Conservation (phyloP, 2,329 filamentous ascomycete species). For the Penicillium sp. region DNA sequence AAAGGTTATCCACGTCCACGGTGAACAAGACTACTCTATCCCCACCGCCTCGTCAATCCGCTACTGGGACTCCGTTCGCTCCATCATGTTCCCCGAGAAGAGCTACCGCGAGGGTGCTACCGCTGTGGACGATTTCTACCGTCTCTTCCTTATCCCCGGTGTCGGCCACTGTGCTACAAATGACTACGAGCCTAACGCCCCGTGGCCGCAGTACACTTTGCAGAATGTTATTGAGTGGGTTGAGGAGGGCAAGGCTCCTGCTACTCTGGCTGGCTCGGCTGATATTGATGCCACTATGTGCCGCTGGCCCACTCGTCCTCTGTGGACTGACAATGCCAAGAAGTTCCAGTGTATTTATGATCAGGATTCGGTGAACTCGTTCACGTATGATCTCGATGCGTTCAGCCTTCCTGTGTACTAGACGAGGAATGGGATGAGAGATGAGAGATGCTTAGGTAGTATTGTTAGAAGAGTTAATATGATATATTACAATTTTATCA, state of each 20-base stretch:
- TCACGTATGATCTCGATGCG: slow-evolving; percentile 2
- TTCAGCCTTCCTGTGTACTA: slow-evolving; percentile 1
- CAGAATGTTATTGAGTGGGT: slow-evolving; percentile 52
- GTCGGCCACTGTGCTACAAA: slow-evolving; percentile 52
- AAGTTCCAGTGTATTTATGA: slow-evolving; percentile 4
- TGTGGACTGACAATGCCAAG: slow-evolving; percentile 1
- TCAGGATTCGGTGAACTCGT: slow-evolving; percentile 1
- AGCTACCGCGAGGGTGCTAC: slow-evolving; percentile 40
- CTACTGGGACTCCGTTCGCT: slow-evolving; percentile 55
- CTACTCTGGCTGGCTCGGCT: not conserved
- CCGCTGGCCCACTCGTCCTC: not conserved
- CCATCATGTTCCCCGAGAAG: slow-evolving; percentile 47
- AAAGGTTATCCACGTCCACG: slow-evolving; percentile 59
- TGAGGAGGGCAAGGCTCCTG: slow-evolving; percentile 34
- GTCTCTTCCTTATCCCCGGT: slow-evolving; percentile 54
- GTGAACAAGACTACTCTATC: slow-evolving; percentile 54
- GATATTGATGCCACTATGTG: not conserved
- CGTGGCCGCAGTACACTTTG: slow-evolving; percentile 47
- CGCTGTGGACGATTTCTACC: slow-evolving; percentile 53
- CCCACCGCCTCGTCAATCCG: slow-evolving; percentile 54
- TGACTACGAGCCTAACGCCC: slow-evolving; percentile 38
- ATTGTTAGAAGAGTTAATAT: no score
- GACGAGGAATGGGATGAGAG: not conserved
- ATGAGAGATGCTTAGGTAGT: not conserved
- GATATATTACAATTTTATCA: no score